phyloP scores from a whole-genome alignment of 768 basidiomycete species.

The Serendipita vermifera region DNA sequence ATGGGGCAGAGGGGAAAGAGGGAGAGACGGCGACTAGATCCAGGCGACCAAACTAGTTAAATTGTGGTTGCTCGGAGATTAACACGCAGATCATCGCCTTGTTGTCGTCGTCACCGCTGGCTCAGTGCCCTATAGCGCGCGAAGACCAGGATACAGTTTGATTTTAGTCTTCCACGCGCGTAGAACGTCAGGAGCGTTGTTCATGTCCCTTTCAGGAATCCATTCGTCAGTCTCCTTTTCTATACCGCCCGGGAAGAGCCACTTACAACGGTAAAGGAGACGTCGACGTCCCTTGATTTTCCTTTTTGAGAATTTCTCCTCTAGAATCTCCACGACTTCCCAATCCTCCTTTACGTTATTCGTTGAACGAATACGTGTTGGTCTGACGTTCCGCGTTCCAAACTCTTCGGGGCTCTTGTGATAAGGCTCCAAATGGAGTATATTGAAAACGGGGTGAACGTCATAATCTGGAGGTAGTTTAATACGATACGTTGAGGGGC shows the following conservation, averaged over 20 bases:
- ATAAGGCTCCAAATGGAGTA: slow-evolving; percentile 24
- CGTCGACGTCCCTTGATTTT: not conserved
- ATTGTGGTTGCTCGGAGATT: too few relatives aligned
- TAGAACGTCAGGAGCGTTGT: not conserved
- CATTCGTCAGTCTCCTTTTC: not conserved
- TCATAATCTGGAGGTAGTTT: slow-evolving; percentile 22
- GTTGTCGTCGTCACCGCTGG: too few relatives aligned
- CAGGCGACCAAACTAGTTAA: too few relatives aligned
- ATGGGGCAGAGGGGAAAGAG: too few relatives aligned
- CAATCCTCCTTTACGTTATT: slow-evolving; percentile 16
- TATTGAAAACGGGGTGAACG: slow-evolving; percentile 26
- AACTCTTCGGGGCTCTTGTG: slow-evolving; percentile 17
- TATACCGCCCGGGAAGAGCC: not conserved
- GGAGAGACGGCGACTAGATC: too few relatives aligned
- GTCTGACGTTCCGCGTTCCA: slow-evolving; percentile 13
- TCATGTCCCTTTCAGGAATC: not conserved
- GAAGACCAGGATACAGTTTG: too few relatives aligned
- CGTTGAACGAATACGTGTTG: slow-evolving; percentile 7
- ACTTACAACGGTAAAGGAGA: not conserved
- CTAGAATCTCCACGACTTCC: slow-evolving; percentile 21
- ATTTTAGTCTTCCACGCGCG: too few relatives aligned
- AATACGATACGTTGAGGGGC: slow-evolving; percentile 22
- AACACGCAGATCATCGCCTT: too few relatives aligned
- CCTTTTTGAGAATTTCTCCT: slow-evolving; percentile 14
- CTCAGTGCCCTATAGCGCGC: too few relatives aligned